Percentiles rank a stretch among this genome's conserved stretches.
Conservation (phyloP, 2,329 filamentous ascomycete species). For the Cercospora beticola region DNA sequence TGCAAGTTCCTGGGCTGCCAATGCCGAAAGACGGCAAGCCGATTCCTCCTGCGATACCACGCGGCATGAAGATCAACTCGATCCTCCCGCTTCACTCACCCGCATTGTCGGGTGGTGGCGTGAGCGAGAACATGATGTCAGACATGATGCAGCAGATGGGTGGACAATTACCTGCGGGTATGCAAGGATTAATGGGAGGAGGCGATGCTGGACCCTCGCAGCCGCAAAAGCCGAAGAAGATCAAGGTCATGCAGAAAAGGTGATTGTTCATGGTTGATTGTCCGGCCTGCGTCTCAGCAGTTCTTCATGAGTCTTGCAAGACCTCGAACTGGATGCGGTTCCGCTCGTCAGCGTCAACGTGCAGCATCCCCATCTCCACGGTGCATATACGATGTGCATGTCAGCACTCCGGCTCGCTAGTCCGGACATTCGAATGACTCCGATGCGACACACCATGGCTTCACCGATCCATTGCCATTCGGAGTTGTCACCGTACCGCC, state of each 20-base stretch:
- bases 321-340: not conserved
- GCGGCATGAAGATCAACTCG: conserved; percentile 86
- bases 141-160: conserved; percentile 95
- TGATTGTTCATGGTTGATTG: conserved; percentile 7
- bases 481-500: not conserved
- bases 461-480: not conserved
- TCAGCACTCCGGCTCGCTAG: not conserved
- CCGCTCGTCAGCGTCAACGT: not conserved
- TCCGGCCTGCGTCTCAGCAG: not conserved
- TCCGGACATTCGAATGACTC: not conserved
- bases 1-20: conserved; percentile 72
- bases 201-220: conserved; percentile 20
- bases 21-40: conserved; percentile 56
- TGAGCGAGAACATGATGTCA: conserved; percentile 90
- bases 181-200: conserved; percentile 34
- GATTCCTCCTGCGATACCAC: conserved; percentile 64
- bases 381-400: not conserved
- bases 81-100: conserved; percentile 85
- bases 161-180: conserved; percentile 35
- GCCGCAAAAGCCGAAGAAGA: conserved; percentile 31
- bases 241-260: conserved; percentile 36
- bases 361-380: not conserved
- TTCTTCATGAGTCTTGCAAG: not conserved
- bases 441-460: not conserved
- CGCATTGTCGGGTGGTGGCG: conserved; percentile 86